Conservation (phyloP, 1,284 basidiomycete genomes). For the Gomphus sp. region DNA sequence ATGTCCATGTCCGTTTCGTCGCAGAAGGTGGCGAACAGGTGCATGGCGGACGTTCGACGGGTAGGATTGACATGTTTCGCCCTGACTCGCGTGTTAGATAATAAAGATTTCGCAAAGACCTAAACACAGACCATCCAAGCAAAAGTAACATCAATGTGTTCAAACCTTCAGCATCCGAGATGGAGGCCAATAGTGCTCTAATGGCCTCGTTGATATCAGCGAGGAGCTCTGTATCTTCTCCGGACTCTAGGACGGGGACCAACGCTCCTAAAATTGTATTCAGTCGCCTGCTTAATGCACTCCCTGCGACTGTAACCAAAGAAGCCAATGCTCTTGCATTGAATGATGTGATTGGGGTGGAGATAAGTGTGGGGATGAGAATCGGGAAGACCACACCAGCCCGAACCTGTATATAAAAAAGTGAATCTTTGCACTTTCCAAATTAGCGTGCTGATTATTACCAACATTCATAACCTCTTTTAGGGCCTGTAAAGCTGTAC, state of each 20-base stretch:
- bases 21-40: conserved; percentile 75
- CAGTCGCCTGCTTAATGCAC: conserved; percentile 78
- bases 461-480: conserved; percentile 90
- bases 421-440: neutral
- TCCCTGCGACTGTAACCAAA: conserved; percentile 89
- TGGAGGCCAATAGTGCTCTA: conserved; percentile 63
- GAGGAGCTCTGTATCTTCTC: conserved; percentile 60
- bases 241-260: conserved; percentile 52
- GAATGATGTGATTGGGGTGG: conserved; percentile 88
- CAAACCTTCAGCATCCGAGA: conserved; percentile 78
- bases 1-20: conserved; percentile 73
- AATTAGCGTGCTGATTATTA: conserved; percentile 11
- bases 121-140: conserved; percentile 67
- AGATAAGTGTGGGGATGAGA: conserved; percentile 89
- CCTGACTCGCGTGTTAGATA: conserved; percentile 33
- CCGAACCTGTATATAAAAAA: conserved; percentile 53
- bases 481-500: conserved; percentile 90
- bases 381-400: conserved; percentile 95
- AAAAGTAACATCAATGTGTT: conserved; percentile 84
- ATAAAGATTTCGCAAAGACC: neutral
- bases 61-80: conserved; percentile 64
- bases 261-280: conserved; percentile 70
- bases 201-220: conserved; percentile 73
- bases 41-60: conserved; percentile 72
- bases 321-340: conserved; percentile 90